A percentile compares a stretch with the other conserved stretches of the same genome.
These are phyloP conservation scores for Knoxia roxburghii DNA, from an alignment of 257 asterid genomes.

Conservation along the genomic window DNA sequence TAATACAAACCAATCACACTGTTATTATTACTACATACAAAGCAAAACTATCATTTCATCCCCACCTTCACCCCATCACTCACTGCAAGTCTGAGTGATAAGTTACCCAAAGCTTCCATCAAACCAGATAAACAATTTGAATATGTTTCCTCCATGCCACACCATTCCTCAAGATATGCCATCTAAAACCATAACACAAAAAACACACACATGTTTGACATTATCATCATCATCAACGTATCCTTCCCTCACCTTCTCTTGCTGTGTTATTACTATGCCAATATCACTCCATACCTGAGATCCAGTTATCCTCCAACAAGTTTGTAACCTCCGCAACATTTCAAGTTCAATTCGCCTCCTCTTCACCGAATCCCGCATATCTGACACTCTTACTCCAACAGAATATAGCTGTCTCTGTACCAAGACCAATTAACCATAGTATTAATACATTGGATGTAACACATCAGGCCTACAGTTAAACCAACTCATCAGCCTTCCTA, in stretches of 20 bases:
- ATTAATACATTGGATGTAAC: not conserved
- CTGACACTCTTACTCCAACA: constrained; percentile 45
- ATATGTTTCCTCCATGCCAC: constrained; percentile 50
- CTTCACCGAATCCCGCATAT: constrained; percentile 41
- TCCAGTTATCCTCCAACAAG: constrained; percentile 41
- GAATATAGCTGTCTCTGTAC: constrained; percentile 45
- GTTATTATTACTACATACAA: no score
- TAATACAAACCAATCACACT: no score
- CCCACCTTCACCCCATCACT: constrained; percentile 51
- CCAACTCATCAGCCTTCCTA: no score
- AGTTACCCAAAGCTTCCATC: constrained; percentile 46
- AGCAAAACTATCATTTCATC: not conserved
- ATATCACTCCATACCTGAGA: constrained; percentile 59
- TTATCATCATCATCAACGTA: no score
- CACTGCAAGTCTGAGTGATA: constrained; percentile 64
- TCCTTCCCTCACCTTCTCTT: no score
- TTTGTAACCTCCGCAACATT: constrained; percentile 29
- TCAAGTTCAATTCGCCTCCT: constrained; percentile 45
- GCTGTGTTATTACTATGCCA: no score
- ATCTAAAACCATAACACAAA: constrained; percentile 28
- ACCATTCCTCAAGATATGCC: constrained; percentile 75
- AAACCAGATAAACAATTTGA: constrained; percentile 44
- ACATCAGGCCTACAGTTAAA: no score
- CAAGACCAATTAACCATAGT: constrained; percentile 3
- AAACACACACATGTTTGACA: not conserved